Conservation (phyloP, 306 rosid species). For the Psophocarpus tetragonolobus region DNA sequence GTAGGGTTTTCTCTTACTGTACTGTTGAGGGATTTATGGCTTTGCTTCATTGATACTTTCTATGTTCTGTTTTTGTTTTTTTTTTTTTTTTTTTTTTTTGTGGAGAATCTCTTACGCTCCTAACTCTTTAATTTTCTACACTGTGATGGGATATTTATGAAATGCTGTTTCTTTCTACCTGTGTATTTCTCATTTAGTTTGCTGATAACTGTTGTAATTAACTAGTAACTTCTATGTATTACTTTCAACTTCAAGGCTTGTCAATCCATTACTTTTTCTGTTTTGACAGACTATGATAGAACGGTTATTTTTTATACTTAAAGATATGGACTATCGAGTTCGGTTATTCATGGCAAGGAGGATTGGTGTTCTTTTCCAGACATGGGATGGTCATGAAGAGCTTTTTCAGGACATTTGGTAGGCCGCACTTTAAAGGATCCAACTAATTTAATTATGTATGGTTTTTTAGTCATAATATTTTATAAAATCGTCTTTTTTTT, state of each 20-base stretch:
- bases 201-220: not conserved
- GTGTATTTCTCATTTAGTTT: conserved; percentile 7
- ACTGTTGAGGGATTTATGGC: not conserved
- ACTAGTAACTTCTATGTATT: no score
- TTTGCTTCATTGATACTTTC: not conserved
- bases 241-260: conserved; percentile 14
- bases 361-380: conserved; percentile 84
- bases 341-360: conserved; percentile 71
- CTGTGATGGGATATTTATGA: not conserved
- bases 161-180: not conserved
- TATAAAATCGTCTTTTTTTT: not conserved
- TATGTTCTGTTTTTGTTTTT: not conserved
- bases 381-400: conserved; percentile 95
- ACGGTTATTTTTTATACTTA: conserved; percentile 69
- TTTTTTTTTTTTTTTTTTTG: not conserved
- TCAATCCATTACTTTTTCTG: conserved; percentile 23
- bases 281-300: conserved; percentile 69
- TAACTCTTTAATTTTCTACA: not conserved
- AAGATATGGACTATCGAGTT: conserved; percentile 84
- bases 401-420: conserved; percentile 90
- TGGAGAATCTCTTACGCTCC: not conserved
- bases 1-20: not conserved
- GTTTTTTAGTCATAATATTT: not conserved
- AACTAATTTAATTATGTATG: not conserved
- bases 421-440: conserved; percentile 35